Evolutionary conservation across 2,329 filamentous ascomycete species (phyloP), one percentile per base, ranked within the genome.

Genomic region (Diplodia mutila): DNA sequence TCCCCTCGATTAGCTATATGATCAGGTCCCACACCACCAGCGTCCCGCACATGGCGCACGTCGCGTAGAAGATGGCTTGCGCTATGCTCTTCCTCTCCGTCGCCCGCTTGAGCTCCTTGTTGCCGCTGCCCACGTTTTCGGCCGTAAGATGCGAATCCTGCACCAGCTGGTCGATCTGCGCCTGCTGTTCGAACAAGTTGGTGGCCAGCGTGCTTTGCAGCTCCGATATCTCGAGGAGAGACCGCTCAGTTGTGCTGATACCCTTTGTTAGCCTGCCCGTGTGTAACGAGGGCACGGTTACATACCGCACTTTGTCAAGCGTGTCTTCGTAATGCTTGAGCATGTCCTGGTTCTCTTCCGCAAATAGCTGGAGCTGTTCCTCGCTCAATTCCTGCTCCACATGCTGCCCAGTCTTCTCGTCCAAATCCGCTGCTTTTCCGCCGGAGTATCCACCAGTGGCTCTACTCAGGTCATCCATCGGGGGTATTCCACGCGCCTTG

Each of bases 301-400:
- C 91, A 66, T 86, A 96, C 92, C 91, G 91, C 72, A 98, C 93
- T 85, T 98, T 95, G 78, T 94, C 91, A 77, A 98, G 83, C n/a
- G 92, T 93, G 80, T 91, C 93, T 79, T 97, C 93, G 79, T 96
- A 97, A 79, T 97, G 92, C 78, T 91, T 91, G 73, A 98, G 85
- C 89, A 99, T 93, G 70, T 92, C 90, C 78, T 93, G 90, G 76
- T 98, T 97, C 76, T 96, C 94, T 79, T 93, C 87, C 72, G 94
- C 94, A 81, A 99, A 98, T 76, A 97, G 87, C 78, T 97, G 94
- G 64, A 95, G 83, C 79, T 98, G 94, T 76, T 97, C 93, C 25
- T 89, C 85, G 21, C 91, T 92, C 69, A 97, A 82, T 70, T 89
- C 86, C 51, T 87, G 77, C 74, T 86, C 84, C 51, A 84, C 81